Percentiles rank a stretch among this genome's conserved stretches.
These are phyloP conservation scores for Peniophora sp. DNA, from an alignment of 1,284 basidiomycete genomes.

Conservation along the genomic window DNA sequence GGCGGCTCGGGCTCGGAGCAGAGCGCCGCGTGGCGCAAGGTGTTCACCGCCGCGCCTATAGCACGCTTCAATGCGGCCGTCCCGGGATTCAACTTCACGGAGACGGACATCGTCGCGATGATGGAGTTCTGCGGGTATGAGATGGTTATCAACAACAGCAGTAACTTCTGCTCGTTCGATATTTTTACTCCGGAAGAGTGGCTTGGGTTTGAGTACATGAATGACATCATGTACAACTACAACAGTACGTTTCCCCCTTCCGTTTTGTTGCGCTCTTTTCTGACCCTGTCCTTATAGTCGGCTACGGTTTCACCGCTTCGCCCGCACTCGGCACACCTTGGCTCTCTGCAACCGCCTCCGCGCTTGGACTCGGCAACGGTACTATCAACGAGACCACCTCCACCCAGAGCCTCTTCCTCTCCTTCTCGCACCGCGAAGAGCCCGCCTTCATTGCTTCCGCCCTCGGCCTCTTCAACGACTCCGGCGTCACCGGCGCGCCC, in stretches of 20 bases:
- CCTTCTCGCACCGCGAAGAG: constrained; percentile 17
- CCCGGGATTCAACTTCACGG: constrained; percentile 15
- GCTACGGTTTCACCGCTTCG: constrained; percentile 1
- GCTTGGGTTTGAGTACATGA: constrained; percentile 16
- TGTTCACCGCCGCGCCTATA: constrained; percentile 13
- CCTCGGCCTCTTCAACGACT: constrained; percentile 17
- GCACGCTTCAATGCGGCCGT: constrained; percentile 12
- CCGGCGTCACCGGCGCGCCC: constrained; percentile 11
- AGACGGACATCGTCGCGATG: constrained; percentile 13
- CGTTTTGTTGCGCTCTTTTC: not conserved
- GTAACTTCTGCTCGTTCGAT: constrained; percentile 12
- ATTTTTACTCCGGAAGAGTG: constrained; percentile 15
- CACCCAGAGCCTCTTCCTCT: constrained; percentile 14
- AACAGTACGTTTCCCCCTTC: constrained; percentile 12
- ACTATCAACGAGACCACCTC: constrained; percentile 4
- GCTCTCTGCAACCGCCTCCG: constrained; percentile 10
- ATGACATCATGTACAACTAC: constrained; percentile 16
- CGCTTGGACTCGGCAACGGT: not conserved
- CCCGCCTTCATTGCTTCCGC: constrained; percentile 16
- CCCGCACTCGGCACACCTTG: constrained; percentile 16
- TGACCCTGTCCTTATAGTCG: constrained; percentile 12
- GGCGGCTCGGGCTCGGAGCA: constrained; percentile 12
- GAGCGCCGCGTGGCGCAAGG: constrained; percentile 11
- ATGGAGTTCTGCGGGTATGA: constrained; percentile 17
- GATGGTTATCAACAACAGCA: constrained; percentile 14